Conservation (phyloP, 2,329 filamentous ascomycete genomes). For the Aspergillus felis region DNA sequence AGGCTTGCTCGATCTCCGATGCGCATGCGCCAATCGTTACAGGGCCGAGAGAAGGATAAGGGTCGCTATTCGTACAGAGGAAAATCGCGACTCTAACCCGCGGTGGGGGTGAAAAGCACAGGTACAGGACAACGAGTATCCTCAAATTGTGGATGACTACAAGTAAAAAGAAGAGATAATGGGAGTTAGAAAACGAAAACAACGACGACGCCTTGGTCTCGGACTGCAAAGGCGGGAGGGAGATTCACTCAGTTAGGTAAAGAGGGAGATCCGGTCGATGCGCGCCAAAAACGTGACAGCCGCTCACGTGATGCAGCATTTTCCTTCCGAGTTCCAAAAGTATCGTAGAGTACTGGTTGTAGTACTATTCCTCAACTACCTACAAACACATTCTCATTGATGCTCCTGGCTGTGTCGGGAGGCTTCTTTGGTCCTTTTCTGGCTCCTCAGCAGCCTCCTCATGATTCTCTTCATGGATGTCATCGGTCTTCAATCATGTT, state of each 20-base stretch:
- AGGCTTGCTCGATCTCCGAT: slow-evolving; percentile 19
- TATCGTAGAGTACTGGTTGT: slow-evolving; percentile 1
- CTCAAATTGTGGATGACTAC: background rate
- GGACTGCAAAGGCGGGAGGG: slow-evolving; percentile 14
- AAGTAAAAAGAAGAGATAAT: background rate
- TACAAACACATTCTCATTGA: slow-evolving; percentile 3
- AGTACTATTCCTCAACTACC: background rate
- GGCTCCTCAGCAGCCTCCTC: slow-evolving; percentile 13
- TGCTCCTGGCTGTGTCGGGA: background rate
- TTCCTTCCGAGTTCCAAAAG: slow-evolving; percentile 14
- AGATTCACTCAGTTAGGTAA: slow-evolving; percentile 7
- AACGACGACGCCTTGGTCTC: slow-evolving; percentile 6
- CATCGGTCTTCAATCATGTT: slow-evolving; percentile 38
- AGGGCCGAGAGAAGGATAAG: slow-evolving; percentile 20
- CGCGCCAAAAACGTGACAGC: slow-evolving; percentile 33
- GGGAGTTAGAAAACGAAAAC: background rate
- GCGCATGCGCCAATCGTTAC: slow-evolving; percentile 27
- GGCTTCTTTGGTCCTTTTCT: slow-evolving; percentile 4
- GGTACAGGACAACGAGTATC: background rate
- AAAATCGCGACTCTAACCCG: slow-evolving; percentile 15
- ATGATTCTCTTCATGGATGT: slow-evolving; percentile 40
- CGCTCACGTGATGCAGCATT: slow-evolving; percentile 29
- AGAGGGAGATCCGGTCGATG: slow-evolving; percentile 20
- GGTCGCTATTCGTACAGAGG: slow-evolving; percentile 24
- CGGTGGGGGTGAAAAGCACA: slow-evolving; percentile 10